These are phyloP conservation scores for Panellus pusillus DNA, from an alignment of 768 basidiomycete species.

Conservation along the genomic window DNA sequence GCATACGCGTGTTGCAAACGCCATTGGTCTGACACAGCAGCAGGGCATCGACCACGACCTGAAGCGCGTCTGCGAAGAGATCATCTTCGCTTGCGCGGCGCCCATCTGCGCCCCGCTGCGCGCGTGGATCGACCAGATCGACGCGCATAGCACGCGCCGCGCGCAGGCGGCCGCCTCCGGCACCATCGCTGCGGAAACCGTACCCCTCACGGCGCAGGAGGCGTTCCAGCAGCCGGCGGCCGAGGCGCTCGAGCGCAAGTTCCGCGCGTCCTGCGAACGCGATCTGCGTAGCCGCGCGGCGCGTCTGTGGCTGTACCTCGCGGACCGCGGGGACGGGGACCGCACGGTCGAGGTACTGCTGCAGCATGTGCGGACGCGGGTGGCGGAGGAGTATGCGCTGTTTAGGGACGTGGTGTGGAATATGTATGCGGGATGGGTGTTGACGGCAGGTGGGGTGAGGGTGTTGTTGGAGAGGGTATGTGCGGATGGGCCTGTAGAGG, in stretches of 20 bases:
- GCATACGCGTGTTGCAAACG: constrained; percentile 22
- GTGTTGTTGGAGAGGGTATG: no score
- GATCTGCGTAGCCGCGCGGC: constrained; percentile 54
- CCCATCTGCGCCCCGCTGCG: constrained; percentile 63
- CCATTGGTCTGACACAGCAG: neutral
- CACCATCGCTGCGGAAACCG: constrained; percentile 13
- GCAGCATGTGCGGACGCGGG: constrained; percentile 72
- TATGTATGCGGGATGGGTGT: constrained; percentile 45
- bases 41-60: constrained; percentile 88
- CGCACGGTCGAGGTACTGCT: constrained; percentile 78
- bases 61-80: constrained; percentile 80
- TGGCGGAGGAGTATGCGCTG: constrained; percentile 68
- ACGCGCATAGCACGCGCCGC: constrained; percentile 19
- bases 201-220: constrained; percentile 37
- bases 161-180: no score
- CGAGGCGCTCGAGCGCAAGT: constrained; percentile 50
- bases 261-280: constrained; percentile 53
- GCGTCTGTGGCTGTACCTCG: constrained; percentile 59
- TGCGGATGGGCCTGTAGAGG: no score
- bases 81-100: constrained; percentile 65
- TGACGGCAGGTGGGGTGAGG: no score
- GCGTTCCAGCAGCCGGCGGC: constrained; percentile 56
- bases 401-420: constrained; percentile 66
- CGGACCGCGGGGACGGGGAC: constrained; percentile 32
- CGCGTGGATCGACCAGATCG: constrained; percentile 60